Conservation (phyloP, 129 eudicot species). For the Saussurea involucrata region DNA sequence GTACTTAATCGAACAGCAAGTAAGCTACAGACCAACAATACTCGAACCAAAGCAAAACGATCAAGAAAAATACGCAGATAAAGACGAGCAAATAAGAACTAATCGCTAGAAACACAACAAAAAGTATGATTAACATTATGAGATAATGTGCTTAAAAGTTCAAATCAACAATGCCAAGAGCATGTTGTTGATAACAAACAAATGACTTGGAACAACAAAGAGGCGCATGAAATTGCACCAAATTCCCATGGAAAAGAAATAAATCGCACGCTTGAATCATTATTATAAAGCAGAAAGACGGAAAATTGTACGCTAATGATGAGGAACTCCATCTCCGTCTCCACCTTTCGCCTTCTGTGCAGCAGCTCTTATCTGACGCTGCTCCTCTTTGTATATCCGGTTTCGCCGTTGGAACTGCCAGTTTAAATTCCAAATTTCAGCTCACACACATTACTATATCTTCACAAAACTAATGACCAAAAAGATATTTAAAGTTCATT, state of each 20-base stretch:
- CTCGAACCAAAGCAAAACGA: background rate
- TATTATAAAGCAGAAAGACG: constrained; percentile 23
- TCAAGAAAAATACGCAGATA: background rate
- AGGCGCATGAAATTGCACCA: constrained; percentile 21
- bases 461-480: background rate
- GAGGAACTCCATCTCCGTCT: constrained; percentile 52
- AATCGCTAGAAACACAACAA: constrained; percentile 2
- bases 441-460: background rate
- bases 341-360: constrained; percentile 71
- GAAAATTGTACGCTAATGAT: constrained; percentile 37
- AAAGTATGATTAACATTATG: constrained; percentile 23
- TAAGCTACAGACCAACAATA: background rate
- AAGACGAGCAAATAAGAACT: background rate
- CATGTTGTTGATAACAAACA: constrained; percentile 27
- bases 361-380: constrained; percentile 91
- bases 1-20: background rate
- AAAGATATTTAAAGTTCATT: too few species aligned
- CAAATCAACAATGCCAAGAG: constrained; percentile 19
- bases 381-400: constrained; percentile 93
- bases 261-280: constrained; percentile 46
- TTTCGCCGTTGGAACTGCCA: constrained; percentile 92
- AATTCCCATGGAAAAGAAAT: constrained; percentile 14
- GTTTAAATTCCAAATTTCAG: constrained; percentile 4
- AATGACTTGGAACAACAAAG: constrained; percentile 31
- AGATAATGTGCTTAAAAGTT: constrained; percentile 21